Evolutionary conservation across 805 yeast species (phyloP), one percentile per base, ranked within the genome.

Genomic region (Lipomyces yamanashiensis): DNA sequence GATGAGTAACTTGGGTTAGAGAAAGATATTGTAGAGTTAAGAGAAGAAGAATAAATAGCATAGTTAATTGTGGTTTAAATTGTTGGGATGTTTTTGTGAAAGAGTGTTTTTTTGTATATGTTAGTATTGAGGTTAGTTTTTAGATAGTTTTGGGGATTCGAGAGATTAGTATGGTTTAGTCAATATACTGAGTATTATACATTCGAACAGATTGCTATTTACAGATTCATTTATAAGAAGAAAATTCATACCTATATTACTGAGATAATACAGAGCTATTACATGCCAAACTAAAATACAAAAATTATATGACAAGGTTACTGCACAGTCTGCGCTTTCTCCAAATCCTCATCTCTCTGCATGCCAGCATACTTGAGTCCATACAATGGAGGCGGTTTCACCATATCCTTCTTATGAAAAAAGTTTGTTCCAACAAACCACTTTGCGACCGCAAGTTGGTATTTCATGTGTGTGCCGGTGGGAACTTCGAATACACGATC

Each of bases 371-470:
- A 53, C 40, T 47, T 45, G 40, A 53, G 37, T 36, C 53, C 33
- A 13, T 41, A 45, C 43, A 55, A 45, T 21, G 51, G 52, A 1
- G 59, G 59, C 28, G 63, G 63, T 40, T 54, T 45, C 6, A n/a
- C 56, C 13, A 41, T 47, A 39, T 60, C 63, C 36, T 54, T 43
- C 19, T 40, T 33, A 12, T 54, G 45, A 15, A 59, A 33, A 6
- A 63, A 17, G 17, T 62, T 51, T 10, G 23, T 41, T 17, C 48
- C 7, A 37, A 79, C 75, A 74, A 76, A 76, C 51, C 76, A 73
- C 65, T 81, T 79, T 21, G 84, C 83, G 63, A 88, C 44, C 5
- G 43, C 12, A 28, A 41, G 33, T 37, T 66, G 69, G 33, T 66
- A 66, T 43, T 60, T 59, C 48, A 53, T 58, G 47, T 66, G 69